These are phyloP conservation scores for Saposhnikovia divaricata DNA, from an alignment of 129 eudicot genomes.

Conservation along the genomic window DNA sequence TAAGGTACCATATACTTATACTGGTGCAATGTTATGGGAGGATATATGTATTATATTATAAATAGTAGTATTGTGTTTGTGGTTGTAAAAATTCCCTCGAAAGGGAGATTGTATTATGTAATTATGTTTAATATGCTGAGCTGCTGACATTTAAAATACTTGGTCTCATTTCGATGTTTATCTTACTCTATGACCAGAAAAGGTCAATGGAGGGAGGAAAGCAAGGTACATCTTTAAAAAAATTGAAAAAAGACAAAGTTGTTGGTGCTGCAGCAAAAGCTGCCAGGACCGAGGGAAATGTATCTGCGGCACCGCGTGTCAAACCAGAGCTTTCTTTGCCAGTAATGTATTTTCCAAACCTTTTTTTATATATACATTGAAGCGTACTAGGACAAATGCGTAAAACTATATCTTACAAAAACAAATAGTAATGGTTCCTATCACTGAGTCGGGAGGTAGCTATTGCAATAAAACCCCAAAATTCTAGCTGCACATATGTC, in stretches of 20 bases:
- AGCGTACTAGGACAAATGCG: no score
- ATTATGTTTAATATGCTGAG: no score
- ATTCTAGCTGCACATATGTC: background rate
- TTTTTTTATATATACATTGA: background rate
- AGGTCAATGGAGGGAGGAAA: constrained; percentile 81
- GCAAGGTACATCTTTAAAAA: constrained; percentile 86
- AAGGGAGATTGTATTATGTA: background rate
- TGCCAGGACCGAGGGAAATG: constrained; percentile 59
- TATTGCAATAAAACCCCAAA: no score
- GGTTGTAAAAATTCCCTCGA: background rate
- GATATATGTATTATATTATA: background rate
- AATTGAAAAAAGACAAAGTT: constrained; percentile 77
- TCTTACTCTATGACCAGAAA: constrained; percentile 42
- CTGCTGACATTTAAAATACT: background rate
- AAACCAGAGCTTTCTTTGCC: constrained; percentile 90
- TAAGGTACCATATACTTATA: constrained; percentile 36
- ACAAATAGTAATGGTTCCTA: no score
- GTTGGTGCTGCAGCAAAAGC: constrained; percentile 59
- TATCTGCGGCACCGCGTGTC: constrained; percentile 76
- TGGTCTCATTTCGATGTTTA: background rate
- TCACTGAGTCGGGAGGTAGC: no score
- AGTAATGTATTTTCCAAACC: constrained; percentile 42
- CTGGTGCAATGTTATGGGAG: background rate
- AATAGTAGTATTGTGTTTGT: background rate
- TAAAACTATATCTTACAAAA: no score